phyloP scores from a whole-genome alignment of 2,329 filamentous ascomycete genomes.

The Phaeomoniella chlamydospora region DNA sequence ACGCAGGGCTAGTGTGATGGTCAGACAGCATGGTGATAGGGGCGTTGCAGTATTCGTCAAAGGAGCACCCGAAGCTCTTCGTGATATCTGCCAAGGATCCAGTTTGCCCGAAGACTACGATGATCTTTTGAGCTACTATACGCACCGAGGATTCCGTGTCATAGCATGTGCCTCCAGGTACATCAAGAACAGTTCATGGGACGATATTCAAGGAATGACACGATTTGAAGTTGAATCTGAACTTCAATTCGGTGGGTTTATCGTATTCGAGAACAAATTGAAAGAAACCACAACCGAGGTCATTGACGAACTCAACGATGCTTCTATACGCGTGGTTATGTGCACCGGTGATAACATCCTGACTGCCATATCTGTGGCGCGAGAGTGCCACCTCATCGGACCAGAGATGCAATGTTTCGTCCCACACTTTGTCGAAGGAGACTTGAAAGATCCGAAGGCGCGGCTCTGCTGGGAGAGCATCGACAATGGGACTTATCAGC shows the following conservation, averaged over 20 bases:
- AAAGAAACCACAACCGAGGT: conserved; percentile 75
- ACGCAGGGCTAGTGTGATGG: conserved; percentile 81
- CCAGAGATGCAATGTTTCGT: conserved; percentile 80
- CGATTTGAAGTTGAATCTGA: conserved; percentile 70
- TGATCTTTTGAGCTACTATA: conserved; percentile 77
- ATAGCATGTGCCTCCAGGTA: conserved; percentile 90
- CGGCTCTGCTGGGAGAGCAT: conserved; percentile 83
- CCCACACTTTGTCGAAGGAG: conserved; percentile 69
- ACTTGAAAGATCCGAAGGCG: conserved; percentile 58
- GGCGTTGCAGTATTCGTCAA: conserved; percentile 88
- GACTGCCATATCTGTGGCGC: conserved; percentile 87
- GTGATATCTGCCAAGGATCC: conserved; percentile 72
- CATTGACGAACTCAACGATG: conserved; percentile 65
- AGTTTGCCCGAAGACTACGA: conserved; percentile 82
- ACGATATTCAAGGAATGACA: conserved; percentile 88
- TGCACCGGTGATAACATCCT: conserved; percentile 96
- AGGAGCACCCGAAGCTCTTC: conserved; percentile 92
- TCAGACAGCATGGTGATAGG: conserved; percentile 64
- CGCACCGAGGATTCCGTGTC: conserved; percentile 88
- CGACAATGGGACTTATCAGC: conserved; percentile 63
- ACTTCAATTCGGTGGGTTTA: conserved; percentile 85
- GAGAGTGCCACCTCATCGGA: conserved; percentile 75
- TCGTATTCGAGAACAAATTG: conserved; percentile 97
- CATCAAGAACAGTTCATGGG: conserved; percentile 76
- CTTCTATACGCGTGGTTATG: conserved; percentile 84